Conservation (phyloP, 2,329 filamentous ascomycete species). For the Penicillium sp. region DNA sequence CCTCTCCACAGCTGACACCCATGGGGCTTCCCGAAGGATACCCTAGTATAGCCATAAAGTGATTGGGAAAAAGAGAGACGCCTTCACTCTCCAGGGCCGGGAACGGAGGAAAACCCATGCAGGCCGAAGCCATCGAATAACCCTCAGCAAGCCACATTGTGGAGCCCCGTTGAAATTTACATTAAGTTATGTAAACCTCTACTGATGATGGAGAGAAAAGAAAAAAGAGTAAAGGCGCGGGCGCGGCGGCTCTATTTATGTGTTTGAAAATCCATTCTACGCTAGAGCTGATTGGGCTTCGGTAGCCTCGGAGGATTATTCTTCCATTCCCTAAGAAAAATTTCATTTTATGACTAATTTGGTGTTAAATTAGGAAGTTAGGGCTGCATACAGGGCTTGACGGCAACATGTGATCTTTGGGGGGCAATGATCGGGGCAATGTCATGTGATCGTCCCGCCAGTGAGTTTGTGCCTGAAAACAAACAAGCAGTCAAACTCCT, state of each 20-base stretch:
- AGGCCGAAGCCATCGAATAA: conserved; percentile 45
- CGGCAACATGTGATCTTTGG: background rate
- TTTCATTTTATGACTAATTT: conserved; percentile 3
- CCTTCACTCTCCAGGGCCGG: conserved; percentile 45
- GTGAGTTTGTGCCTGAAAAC: background rate
- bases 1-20: conserved; percentile 49
- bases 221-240: conserved; percentile 31
- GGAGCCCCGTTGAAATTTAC: conserved; percentile 48
- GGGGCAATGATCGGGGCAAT: too few species aligned
- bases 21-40: conserved; percentile 40
- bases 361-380: background rate
- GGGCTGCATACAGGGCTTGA: background rate
- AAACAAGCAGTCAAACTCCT: background rate
- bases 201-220: conserved; percentile 49
- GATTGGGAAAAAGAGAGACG: conserved; percentile 47
- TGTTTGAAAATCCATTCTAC: conserved; percentile 3
- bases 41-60: conserved; percentile 45
- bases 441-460: conserved; percentile 4
- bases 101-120: conserved; percentile 50
- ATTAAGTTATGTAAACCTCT: conserved; percentile 51
- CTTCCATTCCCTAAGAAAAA: conserved; percentile 6
- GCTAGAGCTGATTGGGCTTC: conserved; percentile 26
- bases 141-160: conserved; percentile 49
- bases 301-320: conserved; percentile 3
- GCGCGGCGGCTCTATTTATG: conserved; percentile 30